Conservation (phyloP, 345 rosid species). For the Stellera chamaejasme region DNA sequence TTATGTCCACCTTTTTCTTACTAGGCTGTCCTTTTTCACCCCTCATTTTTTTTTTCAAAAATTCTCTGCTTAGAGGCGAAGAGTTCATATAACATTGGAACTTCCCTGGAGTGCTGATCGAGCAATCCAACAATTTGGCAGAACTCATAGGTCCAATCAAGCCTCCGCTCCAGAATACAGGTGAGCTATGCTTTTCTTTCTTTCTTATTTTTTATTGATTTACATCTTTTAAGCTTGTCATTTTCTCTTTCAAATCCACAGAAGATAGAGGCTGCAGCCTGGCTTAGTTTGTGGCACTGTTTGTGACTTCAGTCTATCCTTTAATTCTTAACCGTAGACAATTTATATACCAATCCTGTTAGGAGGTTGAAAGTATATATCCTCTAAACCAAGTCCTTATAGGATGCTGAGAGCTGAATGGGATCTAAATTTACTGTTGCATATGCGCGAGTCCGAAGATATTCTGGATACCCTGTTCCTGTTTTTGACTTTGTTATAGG, state of each 20-base stretch:
- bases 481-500: too few relatives aligned
- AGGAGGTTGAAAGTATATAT: background rate
- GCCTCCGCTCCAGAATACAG: conserved; percentile 98
- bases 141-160: conserved; percentile 98
- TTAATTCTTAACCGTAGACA: background rate
- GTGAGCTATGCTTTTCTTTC: conserved; percentile 28
- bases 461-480: too few relatives aligned
- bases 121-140: conserved; percentile 98
- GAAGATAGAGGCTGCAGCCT: background rate
- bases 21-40: background rate
- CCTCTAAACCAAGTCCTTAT: background rate
- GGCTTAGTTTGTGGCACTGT: background rate
- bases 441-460: too few relatives aligned
- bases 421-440: too few relatives aligned
- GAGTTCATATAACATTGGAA: conserved; percentile 94
- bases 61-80: conserved; percentile 57
- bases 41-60: conserved; percentile 11
- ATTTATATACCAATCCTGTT: background rate
- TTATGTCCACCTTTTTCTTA: background rate
- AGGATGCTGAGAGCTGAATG: too few relatives aligned
- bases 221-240: background rate
- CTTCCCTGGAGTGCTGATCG: conserved; percentile 99
- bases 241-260: background rate
- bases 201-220: conserved; percentile 7
- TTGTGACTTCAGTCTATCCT: too few relatives aligned